Conservation (phyloP, 2,329 filamentous ascomycete genomes). For the Monascus ruber region DNA sequence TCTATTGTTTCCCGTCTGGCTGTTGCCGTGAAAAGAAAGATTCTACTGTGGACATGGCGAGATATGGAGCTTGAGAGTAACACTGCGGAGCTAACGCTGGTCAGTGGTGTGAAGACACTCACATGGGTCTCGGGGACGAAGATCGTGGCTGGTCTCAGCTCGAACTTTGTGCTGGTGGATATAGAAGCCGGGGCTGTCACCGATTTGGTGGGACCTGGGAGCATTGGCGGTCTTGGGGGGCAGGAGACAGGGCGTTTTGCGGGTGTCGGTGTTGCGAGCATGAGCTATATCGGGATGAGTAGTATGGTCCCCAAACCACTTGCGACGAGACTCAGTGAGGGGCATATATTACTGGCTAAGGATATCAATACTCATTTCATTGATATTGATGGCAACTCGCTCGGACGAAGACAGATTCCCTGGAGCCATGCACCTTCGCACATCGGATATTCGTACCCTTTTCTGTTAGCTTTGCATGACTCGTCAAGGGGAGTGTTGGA, state of each 20-base stretch:
- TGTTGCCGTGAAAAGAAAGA: constrained; percentile 81
- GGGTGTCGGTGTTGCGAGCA: constrained; percentile 69
- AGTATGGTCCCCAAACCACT: constrained; percentile 86
- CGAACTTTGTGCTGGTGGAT: constrained; percentile 82
- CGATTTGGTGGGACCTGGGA: constrained; percentile 68
- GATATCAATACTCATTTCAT: constrained; percentile 94
- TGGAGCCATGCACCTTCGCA: constrained; percentile 82
- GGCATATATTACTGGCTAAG: constrained; percentile 86
- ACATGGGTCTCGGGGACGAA: constrained; percentile 85
- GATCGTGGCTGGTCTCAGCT: constrained; percentile 80
- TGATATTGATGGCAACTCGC: constrained; percentile 65
- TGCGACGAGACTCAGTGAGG: constrained; percentile 68
- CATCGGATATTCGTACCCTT: constrained; percentile 94
- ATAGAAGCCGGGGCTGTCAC: constrained; percentile 60
- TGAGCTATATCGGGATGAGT: constrained; percentile 94
- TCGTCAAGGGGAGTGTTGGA: constrained; percentile 76
- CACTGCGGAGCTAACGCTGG: constrained; percentile 62
- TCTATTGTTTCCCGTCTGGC: constrained; percentile 86
- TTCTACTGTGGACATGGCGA: constrained; percentile 91
- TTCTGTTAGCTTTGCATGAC: constrained; percentile 75
- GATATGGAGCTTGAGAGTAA: constrained; percentile 75
- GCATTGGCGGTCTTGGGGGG: constrained; percentile 53
- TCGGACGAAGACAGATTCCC: constrained; percentile 80
- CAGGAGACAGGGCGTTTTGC: constrained; percentile 66
- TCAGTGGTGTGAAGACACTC: constrained; percentile 75